A percentile compares a stretch with the other conserved stretches of the same genome.
Conservation (phyloP, 2,329 filamentous ascomycete species). For the Fusarium sp. region DNA sequence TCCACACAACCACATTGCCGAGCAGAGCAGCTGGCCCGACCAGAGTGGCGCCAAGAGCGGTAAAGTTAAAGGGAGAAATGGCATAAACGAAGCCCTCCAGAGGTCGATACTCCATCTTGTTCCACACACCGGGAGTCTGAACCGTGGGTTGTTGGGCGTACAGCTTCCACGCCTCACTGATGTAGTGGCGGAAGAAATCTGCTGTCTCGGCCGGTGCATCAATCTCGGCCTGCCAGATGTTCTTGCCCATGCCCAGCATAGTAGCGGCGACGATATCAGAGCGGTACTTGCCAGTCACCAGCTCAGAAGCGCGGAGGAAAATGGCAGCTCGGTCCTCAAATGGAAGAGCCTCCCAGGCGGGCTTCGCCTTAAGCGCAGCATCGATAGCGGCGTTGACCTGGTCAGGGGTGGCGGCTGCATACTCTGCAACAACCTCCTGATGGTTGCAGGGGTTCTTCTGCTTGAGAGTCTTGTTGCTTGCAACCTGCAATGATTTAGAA, state of each 20-base stretch:
- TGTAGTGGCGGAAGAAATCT: constrained; percentile 48
- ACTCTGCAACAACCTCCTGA: constrained; percentile 28
- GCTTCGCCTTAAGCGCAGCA: constrained; percentile 29
- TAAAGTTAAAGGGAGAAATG: constrained; percentile 55
- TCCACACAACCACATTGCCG: constrained; percentile 55
- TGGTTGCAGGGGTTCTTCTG: constrained; percentile 34
- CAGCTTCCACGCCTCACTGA: constrained; percentile 32
- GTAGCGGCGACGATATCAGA: constrained; percentile 33
- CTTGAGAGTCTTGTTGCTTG: constrained; percentile 18
- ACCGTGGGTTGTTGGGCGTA: constrained; percentile 23
- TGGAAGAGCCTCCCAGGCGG: constrained; percentile 26
- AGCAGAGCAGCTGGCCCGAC: constrained; percentile 48
- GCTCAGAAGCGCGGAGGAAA: constrained; percentile 30
- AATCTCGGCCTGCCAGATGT: constrained; percentile 35
- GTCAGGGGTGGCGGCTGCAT: constrained; percentile 27
- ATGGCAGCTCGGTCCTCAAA: constrained; percentile 33
- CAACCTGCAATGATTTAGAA: background rate
- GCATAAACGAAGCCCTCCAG: constrained; percentile 54
- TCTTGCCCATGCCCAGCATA: constrained; percentile 37
- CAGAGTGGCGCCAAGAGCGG: constrained; percentile 51
- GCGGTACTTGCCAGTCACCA: constrained; percentile 35
- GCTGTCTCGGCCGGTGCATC: constrained; percentile 37
- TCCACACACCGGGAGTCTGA: constrained; percentile 25
- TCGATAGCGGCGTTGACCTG: constrained; percentile 36
- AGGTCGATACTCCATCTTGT: constrained; percentile 48